Evolutionary conservation across 2,329 filamentous ascomycete genomes (phyloP).

Genomic region (Dryadomyces sulphureus): DNA sequence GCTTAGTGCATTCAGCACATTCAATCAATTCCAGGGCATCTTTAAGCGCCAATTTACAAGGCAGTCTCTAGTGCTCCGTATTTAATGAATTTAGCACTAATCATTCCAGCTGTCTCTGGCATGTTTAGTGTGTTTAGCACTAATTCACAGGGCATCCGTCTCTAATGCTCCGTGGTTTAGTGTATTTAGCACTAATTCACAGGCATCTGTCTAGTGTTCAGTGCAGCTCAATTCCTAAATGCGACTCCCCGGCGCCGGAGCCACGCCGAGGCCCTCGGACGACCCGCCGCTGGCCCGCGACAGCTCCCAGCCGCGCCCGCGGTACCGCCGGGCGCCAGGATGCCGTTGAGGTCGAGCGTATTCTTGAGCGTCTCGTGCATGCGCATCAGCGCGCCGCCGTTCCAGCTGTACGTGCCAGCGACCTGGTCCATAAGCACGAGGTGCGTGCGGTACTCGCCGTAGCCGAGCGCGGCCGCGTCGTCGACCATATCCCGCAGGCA

Average conservation of each 20-base stretch:
- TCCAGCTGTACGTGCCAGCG: conserved; percentile 26
- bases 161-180: no score
- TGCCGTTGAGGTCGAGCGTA: conserved; percentile 23
- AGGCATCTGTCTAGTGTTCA: conserved; percentile 18
- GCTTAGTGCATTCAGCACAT: no score
- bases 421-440: conserved; percentile 29
- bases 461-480: conserved; percentile 23
- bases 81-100: no score
- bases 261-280: background rate
- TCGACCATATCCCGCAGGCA: conserved; percentile 19
- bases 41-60: no score
- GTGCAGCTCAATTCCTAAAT: no score
- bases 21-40: no score
- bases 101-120: no score
- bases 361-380: conserved; percentile 27
- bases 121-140: no score
- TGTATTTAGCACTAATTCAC: no score
- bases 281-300: conserved; percentile 15
- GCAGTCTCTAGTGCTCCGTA: no score
- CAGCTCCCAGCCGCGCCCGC: conserved; percentile 22
- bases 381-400: conserved; percentile 23
- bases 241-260: no score
- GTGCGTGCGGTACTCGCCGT: conserved; percentile 29
- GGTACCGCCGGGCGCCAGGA: conserved; percentile 19
- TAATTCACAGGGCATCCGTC: no score